Evolutionary conservation across 2,329 filamentous ascomycete genomes (phyloP), one percentile per base, ranked within the genome.

Genomic region (Calonectria fujianensis): DNA sequence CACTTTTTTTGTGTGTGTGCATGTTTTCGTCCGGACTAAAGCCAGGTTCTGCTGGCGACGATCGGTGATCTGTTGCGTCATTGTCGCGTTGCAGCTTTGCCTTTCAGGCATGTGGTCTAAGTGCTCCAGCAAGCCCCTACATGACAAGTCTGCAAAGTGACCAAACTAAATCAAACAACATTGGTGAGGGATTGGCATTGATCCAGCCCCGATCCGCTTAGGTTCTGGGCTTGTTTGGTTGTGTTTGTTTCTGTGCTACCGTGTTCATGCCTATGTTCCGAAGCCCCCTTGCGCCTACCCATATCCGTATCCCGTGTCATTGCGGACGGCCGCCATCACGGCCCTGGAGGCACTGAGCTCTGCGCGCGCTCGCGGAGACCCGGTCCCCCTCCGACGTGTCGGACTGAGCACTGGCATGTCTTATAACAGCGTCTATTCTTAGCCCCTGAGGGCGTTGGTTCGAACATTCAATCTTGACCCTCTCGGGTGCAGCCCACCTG

Each of bases 391-490:
- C 57, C 57, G 35, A 63, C 29, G n/a, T 39, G 57, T 14, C n/a
- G 32, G 35, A 3, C 57, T 41, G 24, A 39, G 37, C 37, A 65
- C n/a, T 65, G 61, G 27, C 41, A 50, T 50, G 61, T 65, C 41
- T 50, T 50, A 65, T 65, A 35, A 50, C 27, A 18, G 61, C 31
- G 41, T 29, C 61, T 65, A 65, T 65, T 65, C 27, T 65, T 65
- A 65, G 61, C 20, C 57, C 29, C 37, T 41, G 20, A 20, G 11
- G 11, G 20, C 39, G 27, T n/a, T 45, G 61, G 39, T 41, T 50
- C 27, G 41, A 18, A 24, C 61, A 50, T 50, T n/a, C 35, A 50
- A 65, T 65, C 29, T 65, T 45, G 61, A 50, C 35, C 20, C 39
- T 48, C 61, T 48, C 61, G 41, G 41, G 61, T 32, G 8, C 45